Conservation (phyloP, 345 rosid genomes). For the Rhizophora apiculata region DNA sequence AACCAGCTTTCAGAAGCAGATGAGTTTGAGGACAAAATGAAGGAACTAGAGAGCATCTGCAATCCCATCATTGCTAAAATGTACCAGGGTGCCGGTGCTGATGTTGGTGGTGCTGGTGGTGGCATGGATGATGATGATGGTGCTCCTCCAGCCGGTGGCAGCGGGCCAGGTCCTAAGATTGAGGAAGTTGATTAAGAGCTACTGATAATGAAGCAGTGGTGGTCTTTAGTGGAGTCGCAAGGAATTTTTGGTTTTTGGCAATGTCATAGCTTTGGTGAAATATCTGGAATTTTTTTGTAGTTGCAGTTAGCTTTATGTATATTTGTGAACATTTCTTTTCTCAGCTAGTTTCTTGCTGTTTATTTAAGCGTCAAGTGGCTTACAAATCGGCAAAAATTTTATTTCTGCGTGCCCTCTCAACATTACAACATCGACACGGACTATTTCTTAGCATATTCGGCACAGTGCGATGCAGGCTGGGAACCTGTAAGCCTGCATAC, state of each 20-base stretch:
- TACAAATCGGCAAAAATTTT: not conserved
- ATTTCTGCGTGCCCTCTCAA: not conserved
- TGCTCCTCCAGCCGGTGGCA: constrained; percentile 25
- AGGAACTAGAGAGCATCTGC: constrained; percentile 28
- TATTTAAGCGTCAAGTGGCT: not conserved
- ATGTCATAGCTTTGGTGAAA: too few species aligned
- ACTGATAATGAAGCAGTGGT: too few species aligned
- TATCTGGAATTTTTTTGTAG: not conserved
- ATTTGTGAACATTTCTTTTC: not conserved
- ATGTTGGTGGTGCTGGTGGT: constrained; percentile 16
- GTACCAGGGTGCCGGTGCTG: constrained; percentile 25
- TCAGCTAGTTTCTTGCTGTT: not conserved
- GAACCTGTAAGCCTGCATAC: too few species aligned
- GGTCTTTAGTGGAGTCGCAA: too few species aligned
- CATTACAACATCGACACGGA: not conserved
- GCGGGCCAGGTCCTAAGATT: constrained; percentile 32
- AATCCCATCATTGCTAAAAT: constrained; percentile 31
- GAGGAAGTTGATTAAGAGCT: constrained; percentile 27
- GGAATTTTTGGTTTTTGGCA: not conserved
- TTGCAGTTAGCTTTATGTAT: not conserved
- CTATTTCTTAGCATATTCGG: too few species aligned
- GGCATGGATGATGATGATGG: constrained; percentile 30
- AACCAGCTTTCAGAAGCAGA: constrained; percentile 29
- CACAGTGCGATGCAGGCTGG: too few species aligned
- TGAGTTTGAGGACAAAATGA: constrained; percentile 29